Evolutionary conservation across 148 eudicot genomes (phyloP), one percentile per base, ranked within the genome.

Genomic region (Tetragonia tetragonoides): DNA sequence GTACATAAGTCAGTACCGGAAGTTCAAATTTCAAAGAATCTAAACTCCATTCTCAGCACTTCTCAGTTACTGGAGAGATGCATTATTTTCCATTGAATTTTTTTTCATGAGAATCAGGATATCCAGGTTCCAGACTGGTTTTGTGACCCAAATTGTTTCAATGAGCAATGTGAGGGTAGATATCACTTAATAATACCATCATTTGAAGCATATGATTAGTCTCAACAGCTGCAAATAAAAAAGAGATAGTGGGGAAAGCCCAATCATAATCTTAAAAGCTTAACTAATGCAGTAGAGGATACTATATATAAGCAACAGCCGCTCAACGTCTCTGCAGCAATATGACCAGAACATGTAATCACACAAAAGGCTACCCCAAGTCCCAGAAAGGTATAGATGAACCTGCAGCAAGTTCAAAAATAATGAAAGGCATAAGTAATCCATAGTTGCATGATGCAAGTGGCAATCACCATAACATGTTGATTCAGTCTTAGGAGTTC

Each of bases 261-360:
- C 18, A 65, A 39, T 71, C 53, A 60, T 37, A 68, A 9, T 17
- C 46, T 59, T 20, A 65, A 66, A 2, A 56, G 24, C 23, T 41
- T 49, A 28, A 28, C 34, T 28, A 28, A 28, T 28, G 34, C 34
- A 28, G 20, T 56, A 70, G 80, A 89, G 95, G 96, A 93, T 93
- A 93, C 95, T 3, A 83, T 66, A 84, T 78, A 91, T 38, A 93
- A 86, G 86, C 97, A 93, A 74, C 93, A 93, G 23, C 92, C 92
- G 77, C 90, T 91, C 66, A 85, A 80, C 69, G 96, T 93, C 84
- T 93, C 96, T 7, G 93, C 96, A 75, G 93, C 95, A 82, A 93
- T 81, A 80, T 93, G 93, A 57, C 98, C 98, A 4, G 87, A 84
- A 85, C 90, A 90, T 38, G 96, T 79, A 74, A 89, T 81, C 66